Evolutionary conservation across 2,329 filamentous ascomycete genomes (phyloP).

Genomic region (Aspergillus transmontanensis): DNA sequence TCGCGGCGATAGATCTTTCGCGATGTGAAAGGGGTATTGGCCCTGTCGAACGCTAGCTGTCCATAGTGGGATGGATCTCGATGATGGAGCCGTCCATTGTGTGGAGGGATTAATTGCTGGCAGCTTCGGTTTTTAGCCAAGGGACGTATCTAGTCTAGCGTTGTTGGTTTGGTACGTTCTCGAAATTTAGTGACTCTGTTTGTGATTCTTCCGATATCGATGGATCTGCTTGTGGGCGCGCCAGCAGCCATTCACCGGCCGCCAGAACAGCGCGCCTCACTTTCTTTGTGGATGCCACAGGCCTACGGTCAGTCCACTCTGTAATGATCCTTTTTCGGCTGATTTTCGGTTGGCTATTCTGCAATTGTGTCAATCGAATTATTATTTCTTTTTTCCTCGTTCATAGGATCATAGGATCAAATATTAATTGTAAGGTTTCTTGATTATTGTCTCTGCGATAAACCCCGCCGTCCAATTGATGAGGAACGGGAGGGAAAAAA

Average conservation of each 20-base stretch:
- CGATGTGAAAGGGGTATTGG: conserved; percentile 3
- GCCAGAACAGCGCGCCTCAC: conserved; percentile 9
- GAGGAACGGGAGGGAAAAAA: too few species aligned
- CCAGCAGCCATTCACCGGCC: conserved; percentile 4
- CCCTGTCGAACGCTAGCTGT: background rate
- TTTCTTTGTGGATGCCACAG: conserved; percentile 5
- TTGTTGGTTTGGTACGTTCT: background rate
- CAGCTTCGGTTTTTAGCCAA: background rate
- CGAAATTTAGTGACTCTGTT: background rate
- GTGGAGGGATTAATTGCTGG: background rate
- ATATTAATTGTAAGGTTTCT: background rate
- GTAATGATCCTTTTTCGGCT: background rate
- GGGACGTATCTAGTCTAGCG: background rate
- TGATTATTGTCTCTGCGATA: background rate
- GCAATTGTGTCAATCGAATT: background rate
- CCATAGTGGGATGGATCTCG: background rate
- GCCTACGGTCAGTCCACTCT: background rate
- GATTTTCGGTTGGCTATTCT: background rate
- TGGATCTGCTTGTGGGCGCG: conserved; percentile 2
- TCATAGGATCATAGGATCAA: background rate
- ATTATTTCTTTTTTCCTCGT: background rate
- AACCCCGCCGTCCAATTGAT: background rate
- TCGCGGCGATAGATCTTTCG: background rate
- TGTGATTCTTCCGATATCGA: conserved; percentile 7
- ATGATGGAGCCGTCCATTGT: background rate